Evolutionary conservation across 768 basidiomycete species (phyloP).

Genomic region (Gautieria morchelliformis): DNA sequence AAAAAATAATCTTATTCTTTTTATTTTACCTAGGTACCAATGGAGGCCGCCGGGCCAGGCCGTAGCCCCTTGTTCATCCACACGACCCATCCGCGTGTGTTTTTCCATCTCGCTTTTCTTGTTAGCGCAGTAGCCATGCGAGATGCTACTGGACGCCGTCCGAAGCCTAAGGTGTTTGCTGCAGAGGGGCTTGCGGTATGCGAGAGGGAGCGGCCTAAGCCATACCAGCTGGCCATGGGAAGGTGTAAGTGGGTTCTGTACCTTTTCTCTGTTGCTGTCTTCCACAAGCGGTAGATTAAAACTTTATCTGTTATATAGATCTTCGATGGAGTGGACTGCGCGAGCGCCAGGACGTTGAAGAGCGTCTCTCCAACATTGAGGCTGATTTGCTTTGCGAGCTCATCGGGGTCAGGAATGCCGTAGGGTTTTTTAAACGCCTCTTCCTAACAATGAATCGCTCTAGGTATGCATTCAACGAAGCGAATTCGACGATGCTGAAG

Average conservation of each 20-base stretch:
- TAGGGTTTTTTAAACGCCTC: not conserved
- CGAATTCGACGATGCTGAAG: slow-evolving; percentile 56
- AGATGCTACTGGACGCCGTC: slow-evolving; percentile 64
- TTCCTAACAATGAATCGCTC: not conserved
- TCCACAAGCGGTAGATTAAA: not conserved
- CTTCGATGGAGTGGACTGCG: slow-evolving; percentile 43
- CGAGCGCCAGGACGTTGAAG: slow-evolving; percentile 30
- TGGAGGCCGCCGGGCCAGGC: slow-evolving; percentile 21
- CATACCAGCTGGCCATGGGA: slow-evolving; percentile 23
- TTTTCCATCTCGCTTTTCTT: slow-evolving; percentile 58
- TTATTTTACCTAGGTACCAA: not conserved
- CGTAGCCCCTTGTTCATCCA: slow-evolving; percentile 42
- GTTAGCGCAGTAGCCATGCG: slow-evolving; percentile 58
- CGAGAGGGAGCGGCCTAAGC: slow-evolving; percentile 27
- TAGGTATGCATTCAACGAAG: slow-evolving; percentile 60
- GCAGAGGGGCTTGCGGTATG: slow-evolving; percentile 35
- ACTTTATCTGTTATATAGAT: slow-evolving; percentile 26
- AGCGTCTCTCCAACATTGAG: slow-evolving; percentile 48
- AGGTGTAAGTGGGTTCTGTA: not conserved
- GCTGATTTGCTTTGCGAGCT: slow-evolving; percentile 68
- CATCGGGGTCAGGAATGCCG: slow-evolving; percentile 37
- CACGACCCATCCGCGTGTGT: slow-evolving; percentile 56
- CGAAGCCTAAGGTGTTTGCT: slow-evolving; percentile 64
- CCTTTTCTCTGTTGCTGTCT: not conserved
- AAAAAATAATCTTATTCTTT: no score